These are phyloP conservation scores for Petunia hybrid DNA, from an alignment of 305 asterid species.

Conservation along the genomic window DNA sequence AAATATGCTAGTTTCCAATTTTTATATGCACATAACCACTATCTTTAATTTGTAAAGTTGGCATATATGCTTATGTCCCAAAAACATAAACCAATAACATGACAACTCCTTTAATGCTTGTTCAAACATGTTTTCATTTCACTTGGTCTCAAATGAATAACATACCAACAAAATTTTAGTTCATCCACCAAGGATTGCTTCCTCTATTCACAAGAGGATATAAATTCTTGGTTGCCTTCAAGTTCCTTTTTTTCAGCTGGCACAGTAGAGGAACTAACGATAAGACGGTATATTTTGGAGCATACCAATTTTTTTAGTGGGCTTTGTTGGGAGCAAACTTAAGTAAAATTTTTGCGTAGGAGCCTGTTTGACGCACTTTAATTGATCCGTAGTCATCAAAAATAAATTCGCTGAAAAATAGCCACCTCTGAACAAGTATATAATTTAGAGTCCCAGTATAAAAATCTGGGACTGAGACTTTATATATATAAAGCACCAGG, in stretches of 20 bases:
- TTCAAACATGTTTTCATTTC: conserved; percentile 15
- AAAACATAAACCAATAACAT: background rate
- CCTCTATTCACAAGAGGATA: background rate
- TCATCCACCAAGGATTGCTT: background rate
- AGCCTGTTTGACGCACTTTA: no score
- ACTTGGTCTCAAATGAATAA: background rate
- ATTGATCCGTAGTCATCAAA: no score
- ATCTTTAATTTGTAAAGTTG: conserved; percentile 12
- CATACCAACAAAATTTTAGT: background rate
- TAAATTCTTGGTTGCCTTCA: background rate
- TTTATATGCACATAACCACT: background rate
- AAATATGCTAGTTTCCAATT: background rate
- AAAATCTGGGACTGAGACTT: no score
- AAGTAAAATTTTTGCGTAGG: no score
- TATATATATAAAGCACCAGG: no score
- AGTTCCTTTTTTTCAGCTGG: conserved; percentile 26
- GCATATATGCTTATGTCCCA: background rate
- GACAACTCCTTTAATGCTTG: conserved; percentile 9
- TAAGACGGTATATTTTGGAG: no score
- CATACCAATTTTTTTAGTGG: no score
- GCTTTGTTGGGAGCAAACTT: no score
- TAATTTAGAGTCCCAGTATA: no score
- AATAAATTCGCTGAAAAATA: no score
- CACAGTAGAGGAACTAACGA: conserved; percentile 3
- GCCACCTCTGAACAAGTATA: no score